phyloP scores from a whole-genome alignment of 768 basidiomycete genomes.

The Russula emetica region DNA sequence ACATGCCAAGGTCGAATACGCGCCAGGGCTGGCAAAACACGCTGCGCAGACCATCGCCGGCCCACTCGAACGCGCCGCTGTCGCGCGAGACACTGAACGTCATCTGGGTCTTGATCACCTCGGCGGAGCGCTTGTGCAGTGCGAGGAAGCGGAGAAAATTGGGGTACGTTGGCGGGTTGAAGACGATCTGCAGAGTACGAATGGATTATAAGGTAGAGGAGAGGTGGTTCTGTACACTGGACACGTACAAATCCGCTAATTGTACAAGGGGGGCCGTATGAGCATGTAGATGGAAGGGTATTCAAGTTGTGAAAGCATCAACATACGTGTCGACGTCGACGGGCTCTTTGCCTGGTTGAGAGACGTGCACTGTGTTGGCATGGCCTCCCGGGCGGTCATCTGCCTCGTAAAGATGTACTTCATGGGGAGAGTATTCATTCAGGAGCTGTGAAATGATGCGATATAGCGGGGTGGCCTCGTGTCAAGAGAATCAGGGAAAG shows the following conservation, averaged over 20 bases:
- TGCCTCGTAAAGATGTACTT: slow-evolving; percentile 71
- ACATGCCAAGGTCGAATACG: slow-evolving; percentile 59
- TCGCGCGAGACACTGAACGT: slow-evolving; percentile 75
- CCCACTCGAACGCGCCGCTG: slow-evolving; percentile 69
- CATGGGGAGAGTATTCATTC: slow-evolving; percentile 69
- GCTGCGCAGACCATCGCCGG: slow-evolving; percentile 55
- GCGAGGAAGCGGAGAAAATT: slow-evolving; percentile 71
- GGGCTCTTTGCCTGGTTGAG: slow-evolving; percentile 36
- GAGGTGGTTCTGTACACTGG: neutral
- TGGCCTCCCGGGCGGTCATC: slow-evolving; percentile 68
- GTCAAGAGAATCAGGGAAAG: slow-evolving; percentile 5
- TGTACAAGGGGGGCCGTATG: neutral
- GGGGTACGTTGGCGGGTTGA: slow-evolving; percentile 63
- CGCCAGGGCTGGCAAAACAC: slow-evolving; percentile 70
- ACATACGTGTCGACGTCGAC: slow-evolving; percentile 70
- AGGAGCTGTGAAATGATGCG: slow-evolving; percentile 45
- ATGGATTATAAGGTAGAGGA: neutral
- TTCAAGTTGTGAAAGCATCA: neutral
- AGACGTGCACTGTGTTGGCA: slow-evolving; percentile 65
- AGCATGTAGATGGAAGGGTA: neutral
- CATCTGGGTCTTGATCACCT: slow-evolving; percentile 62
- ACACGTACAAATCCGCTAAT: slow-evolving; percentile 13
- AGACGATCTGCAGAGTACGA: slow-evolving; percentile 52
- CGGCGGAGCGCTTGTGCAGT: slow-evolving; percentile 41
- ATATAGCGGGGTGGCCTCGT: neutral